Conservation (phyloP, 2,329 filamentous ascomycete species). For the Byssothecium circinans region DNA sequence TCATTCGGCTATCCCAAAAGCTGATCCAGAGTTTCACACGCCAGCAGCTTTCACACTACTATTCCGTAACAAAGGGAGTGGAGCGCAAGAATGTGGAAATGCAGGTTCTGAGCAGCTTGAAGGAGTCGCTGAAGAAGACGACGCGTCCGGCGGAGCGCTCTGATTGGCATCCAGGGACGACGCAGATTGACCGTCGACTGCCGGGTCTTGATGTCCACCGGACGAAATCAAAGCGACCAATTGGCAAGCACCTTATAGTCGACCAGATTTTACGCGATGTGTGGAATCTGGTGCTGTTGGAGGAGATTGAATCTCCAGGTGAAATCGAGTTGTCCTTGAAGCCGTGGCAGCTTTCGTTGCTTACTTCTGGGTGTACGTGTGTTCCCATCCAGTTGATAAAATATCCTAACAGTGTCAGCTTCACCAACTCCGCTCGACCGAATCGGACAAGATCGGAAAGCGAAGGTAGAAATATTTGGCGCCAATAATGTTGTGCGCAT, state of each 20-base stretch:
- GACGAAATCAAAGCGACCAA: conserved; percentile 7
- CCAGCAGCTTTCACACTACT: conserved; percentile 36
- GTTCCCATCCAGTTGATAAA: background rate
- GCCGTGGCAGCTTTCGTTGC: conserved; percentile 36
- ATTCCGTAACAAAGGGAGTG: conserved; percentile 28
- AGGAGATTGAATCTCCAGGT: conserved; percentile 40
- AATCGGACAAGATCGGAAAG: conserved; percentile 31
- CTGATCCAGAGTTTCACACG: conserved; percentile 33
- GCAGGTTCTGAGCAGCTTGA: conserved; percentile 21
- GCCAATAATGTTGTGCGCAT: conserved; percentile 36
- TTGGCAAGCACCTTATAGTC: conserved; percentile 34
- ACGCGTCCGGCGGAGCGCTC: conserved; percentile 26
- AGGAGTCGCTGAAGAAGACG: conserved; percentile 14
- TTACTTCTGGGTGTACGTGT: conserved; percentile 29
- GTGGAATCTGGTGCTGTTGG: conserved; percentile 38
- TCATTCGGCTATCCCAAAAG: conserved; percentile 25
- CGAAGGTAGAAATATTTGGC: conserved; percentile 32
- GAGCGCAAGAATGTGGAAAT: conserved; percentile 15
- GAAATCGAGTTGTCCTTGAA: conserved; percentile 39
- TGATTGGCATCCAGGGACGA: conserved; percentile 37
- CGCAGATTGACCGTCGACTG: conserved; percentile 26
- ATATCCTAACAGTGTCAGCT: conserved; percentile 16
- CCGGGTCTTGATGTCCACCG: conserved; percentile 20
- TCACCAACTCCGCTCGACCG: conserved; percentile 26
- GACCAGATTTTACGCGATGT: conserved; percentile 39